Evolutionary conservation across 805 yeast species (phyloP).

Genomic region (Wickerhamomyces pijperi): DNA sequence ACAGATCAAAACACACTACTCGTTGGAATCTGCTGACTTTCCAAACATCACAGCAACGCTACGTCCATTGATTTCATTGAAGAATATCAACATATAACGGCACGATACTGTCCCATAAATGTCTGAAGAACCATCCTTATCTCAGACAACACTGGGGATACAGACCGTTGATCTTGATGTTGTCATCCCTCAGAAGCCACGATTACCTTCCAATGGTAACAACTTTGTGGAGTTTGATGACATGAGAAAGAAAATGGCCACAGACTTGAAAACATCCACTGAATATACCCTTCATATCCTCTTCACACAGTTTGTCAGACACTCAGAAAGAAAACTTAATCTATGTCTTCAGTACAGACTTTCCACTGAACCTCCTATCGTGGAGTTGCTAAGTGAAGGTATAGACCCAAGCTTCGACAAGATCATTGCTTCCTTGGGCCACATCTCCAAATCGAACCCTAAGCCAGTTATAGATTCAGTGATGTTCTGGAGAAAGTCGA

Average conservation of each 20-base stretch:
- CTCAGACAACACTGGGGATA: background rate
- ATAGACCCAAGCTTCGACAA: conserved; percentile 80
- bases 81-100: too few species aligned
- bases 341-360: conserved; percentile 55
- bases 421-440: conserved; percentile 77
- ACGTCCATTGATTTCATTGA: too few species aligned
- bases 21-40: too few species aligned
- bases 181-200: background rate
- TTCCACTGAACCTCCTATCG: conserved; percentile 67
- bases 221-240: conserved; percentile 14
- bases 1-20: too few species aligned
- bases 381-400: conserved; percentile 73
- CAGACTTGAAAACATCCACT: conserved; percentile 61
- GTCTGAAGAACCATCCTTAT: background rate
- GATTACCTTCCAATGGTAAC: conserved; percentile 11
- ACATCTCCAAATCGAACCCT: conserved; percentile 81
- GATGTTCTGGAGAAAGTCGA: conserved; percentile 95
- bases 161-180: background rate
- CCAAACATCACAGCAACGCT: too few species aligned
- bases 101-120: background rate
- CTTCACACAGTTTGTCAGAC: conserved; percentile 90
- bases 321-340: conserved; percentile 80
- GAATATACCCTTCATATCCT: conserved; percentile 91
- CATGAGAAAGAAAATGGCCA: conserved; percentile 27
- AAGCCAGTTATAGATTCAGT: conserved; percentile 95